Conservation (phyloP, 768 basidiomycete species). For the Trametes cubensis region DNA sequence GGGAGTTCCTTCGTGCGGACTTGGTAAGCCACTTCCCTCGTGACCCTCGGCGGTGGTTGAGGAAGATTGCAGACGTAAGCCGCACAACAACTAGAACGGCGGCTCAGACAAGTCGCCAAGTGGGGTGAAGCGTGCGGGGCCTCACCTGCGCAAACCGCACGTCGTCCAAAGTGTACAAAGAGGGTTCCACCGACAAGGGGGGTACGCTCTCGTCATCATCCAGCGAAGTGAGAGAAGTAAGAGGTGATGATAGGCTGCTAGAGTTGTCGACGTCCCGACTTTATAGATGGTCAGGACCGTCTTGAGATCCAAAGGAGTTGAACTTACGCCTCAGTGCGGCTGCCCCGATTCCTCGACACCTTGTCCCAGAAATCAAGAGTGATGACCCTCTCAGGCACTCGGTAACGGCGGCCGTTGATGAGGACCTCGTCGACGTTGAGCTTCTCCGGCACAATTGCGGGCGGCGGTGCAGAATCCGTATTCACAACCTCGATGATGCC, state of each 20-base stretch:
- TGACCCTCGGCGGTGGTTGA: not conserved
- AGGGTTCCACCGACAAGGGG: slow-evolving; percentile 40
- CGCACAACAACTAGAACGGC: slow-evolving; percentile 35
- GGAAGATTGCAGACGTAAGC: slow-evolving; percentile 10
- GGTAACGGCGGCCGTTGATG: slow-evolving; percentile 87
- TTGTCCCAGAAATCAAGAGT: slow-evolving; percentile 96
- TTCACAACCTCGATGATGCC: slow-evolving; percentile 90
- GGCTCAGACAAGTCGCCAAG: no score
- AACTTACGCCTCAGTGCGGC: slow-evolving; percentile 46
- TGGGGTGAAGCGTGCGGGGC: not conserved
- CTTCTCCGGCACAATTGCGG: slow-evolving; percentile 39
- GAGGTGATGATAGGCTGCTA: slow-evolving; percentile 67
- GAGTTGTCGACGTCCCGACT: slow-evolving; percentile 33
- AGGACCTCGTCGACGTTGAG: slow-evolving; percentile 78
- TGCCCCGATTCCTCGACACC: slow-evolving; percentile 47
- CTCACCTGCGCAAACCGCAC: slow-evolving; percentile 62
- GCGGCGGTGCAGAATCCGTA: slow-evolving; percentile 52
- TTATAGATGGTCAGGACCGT: not conserved
- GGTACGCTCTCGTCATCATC: slow-evolving; percentile 54
- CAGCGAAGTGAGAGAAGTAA: slow-evolving; percentile 74
- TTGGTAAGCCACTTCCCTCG: not conserved
- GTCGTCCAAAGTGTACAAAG: slow-evolving; percentile 35
- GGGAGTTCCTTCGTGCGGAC: not conserved
- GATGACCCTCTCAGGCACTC: slow-evolving; percentile 90
- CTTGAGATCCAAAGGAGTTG: not conserved